Conservation (phyloP, 2,329 filamentous ascomycete genomes). For the Fusarium setosum region DNA sequence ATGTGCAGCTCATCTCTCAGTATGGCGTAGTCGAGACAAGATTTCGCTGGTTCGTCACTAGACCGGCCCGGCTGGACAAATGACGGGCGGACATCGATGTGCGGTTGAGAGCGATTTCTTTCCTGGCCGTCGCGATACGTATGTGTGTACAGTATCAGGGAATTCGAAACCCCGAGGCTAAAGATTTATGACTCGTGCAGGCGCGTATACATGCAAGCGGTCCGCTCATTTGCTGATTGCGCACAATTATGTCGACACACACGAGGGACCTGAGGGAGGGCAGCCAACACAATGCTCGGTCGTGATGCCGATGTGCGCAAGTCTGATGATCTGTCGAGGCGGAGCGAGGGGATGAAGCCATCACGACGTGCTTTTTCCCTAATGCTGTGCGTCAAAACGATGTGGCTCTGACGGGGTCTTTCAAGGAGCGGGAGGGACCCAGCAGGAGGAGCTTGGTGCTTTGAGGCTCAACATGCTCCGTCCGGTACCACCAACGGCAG, state of each 20-base stretch:
- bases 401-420: conserved; percentile 40
- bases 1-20: conserved; percentile 10
- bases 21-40: conserved; percentile 2
- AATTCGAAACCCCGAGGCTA: conserved; percentile 38
- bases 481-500: conserved; percentile 43
- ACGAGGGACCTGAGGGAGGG: conserved; percentile 3
- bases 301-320: conserved; percentile 4
- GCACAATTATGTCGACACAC: not conserved
- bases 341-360: conserved; percentile 36
- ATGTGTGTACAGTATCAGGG: conserved; percentile 27
- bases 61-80: conserved; percentile 24
- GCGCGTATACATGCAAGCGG: conserved; percentile 23
- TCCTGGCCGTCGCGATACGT: conserved; percentile 21
- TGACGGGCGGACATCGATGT: conserved; percentile 21
- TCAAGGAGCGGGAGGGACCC: conserved; percentile 41
- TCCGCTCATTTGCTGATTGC: conserved; percentile 16
- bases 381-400: conserved; percentile 23
- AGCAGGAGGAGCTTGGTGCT: conserved; percentile 38
- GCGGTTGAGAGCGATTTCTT: conserved; percentile 26
- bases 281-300: not conserved
- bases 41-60: conserved; percentile 37
- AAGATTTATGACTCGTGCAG: conserved; percentile 41
- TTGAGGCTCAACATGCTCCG: conserved; percentile 40
- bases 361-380: conserved; percentile 24
- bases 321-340: not conserved